A percentile compares a stretch with the other conserved stretches of the same genome.
phyloP scores from a whole-genome alignment of 2,329 filamentous ascomycete genomes.

The Calonectria pteridis region DNA sequence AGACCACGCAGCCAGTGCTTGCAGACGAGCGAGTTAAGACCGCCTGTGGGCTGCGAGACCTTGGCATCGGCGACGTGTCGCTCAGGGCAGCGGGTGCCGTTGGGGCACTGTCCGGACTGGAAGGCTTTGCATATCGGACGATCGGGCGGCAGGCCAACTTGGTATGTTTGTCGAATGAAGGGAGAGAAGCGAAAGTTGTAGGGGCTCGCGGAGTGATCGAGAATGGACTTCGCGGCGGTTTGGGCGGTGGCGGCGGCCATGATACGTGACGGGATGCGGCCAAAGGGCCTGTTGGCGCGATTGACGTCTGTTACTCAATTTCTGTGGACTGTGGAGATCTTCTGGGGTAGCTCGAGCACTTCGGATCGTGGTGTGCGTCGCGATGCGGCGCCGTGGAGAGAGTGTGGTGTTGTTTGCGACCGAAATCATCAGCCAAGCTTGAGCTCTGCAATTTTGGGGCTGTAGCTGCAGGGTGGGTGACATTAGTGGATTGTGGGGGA shows the following conservation, averaged over 20 bases:
- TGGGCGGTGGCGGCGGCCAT: constrained; percentile 48
- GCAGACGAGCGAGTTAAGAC: constrained; percentile 89
- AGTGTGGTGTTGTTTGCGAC: constrained; percentile 9
- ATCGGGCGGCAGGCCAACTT: constrained; percentile 84
- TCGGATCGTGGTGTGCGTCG: neutral
- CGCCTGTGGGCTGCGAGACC: constrained; percentile 55
- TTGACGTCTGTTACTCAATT: neutral
- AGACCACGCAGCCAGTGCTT: constrained; percentile 98
- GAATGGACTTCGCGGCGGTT: constrained; percentile 59
- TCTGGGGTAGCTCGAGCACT: neutral
- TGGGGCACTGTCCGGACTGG: constrained; percentile 86
- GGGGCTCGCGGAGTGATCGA: constrained; percentile 65
- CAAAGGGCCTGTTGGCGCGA: constrained; percentile 21
- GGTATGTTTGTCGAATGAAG: constrained; percentile 85
- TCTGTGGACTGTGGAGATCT: neutral
- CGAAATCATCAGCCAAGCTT: neutral
- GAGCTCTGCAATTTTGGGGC: constrained; percentile 25
- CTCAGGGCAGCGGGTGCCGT: constrained; percentile 87
- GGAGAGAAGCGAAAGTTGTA: constrained; percentile 88
- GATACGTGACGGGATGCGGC: constrained; percentile 27
- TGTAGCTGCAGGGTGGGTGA: constrained; percentile 14
- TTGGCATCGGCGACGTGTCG: constrained; percentile 72
- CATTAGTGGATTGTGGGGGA: constrained; percentile 18
- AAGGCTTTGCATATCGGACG: constrained; percentile 89
- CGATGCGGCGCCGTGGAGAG: neutral